A percentile compares a stretch with the other conserved stretches of the same genome.
These are phyloP conservation scores for Blastobotrys terrestris DNA, from an alignment of 805 yeast species.

Conservation along the genomic window DNA sequence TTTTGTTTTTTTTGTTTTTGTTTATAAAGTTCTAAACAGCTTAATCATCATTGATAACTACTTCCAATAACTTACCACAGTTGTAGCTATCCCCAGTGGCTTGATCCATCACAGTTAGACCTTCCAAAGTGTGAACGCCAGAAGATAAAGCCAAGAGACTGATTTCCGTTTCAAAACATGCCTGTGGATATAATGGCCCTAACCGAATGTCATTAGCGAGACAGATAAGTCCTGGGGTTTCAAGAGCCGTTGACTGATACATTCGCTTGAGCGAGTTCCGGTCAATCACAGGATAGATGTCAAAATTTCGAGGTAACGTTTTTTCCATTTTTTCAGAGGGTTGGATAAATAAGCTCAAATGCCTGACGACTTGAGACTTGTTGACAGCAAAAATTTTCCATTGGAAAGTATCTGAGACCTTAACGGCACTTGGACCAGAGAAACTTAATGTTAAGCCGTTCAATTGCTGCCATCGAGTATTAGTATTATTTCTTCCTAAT, in stretches of 20 bases:
- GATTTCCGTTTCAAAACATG: constrained; percentile 59
- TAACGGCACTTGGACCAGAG: constrained; percentile 54
- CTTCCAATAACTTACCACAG: constrained; percentile 64
- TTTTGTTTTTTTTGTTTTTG: no score
- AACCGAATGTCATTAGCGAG: constrained; percentile 60
- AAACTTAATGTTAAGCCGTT: constrained; percentile 46
- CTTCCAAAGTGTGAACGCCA: constrained; percentile 61
- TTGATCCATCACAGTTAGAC: constrained; percentile 59
- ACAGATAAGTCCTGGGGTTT: constrained; percentile 52
- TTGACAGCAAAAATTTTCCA: constrained; percentile 67
- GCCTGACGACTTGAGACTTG: constrained; percentile 44
- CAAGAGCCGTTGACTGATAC: constrained; percentile 29
- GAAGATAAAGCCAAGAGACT: constrained; percentile 53
- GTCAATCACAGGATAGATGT: constrained; percentile 15
- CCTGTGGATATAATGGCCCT: constrained; percentile 54
- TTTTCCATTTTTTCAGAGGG: constrained; percentile 24
- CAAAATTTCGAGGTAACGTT: constrained; percentile 10
- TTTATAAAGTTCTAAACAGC: no score
- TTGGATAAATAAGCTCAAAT: constrained; percentile 46
- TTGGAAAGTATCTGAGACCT: constrained; percentile 51
- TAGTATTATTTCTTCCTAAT: constrained; percentile 1
- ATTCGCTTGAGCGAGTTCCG: constrained; percentile 26
- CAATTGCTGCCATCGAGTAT: not conserved
- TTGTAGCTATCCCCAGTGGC: constrained; percentile 61
- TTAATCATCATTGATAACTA: constrained; percentile 21